These are phyloP conservation scores for Penicillium capsulatum DNA, from an alignment of 2,329 filamentous ascomycete species.

Conservation along the genomic window DNA sequence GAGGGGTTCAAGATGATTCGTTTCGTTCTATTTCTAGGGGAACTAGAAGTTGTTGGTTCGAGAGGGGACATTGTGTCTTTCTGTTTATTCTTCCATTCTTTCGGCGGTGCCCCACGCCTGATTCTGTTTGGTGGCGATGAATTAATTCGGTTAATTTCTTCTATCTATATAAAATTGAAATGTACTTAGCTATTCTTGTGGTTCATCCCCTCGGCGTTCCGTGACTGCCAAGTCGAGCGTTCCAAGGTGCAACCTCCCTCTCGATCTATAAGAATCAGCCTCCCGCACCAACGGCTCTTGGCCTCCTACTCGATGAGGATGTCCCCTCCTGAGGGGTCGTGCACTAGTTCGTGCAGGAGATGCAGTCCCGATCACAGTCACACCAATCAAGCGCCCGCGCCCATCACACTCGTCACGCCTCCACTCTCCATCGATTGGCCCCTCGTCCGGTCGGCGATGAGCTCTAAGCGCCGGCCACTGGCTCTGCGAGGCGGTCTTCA, in stretches of 20 bases:
- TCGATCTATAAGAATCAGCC: too few species aligned
- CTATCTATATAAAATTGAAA: too few species aligned
- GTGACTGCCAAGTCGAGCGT: too few species aligned
- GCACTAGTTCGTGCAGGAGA: slow-evolving; percentile 18
- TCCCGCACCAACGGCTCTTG: too few species aligned
- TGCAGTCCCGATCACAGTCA: slow-evolving; percentile 35
- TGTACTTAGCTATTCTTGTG: too few species aligned
- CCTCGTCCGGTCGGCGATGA: slow-evolving; percentile 11
- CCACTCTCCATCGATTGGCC: neutral
- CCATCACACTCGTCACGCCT: slow-evolving; percentile 21
- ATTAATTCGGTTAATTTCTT: too few species aligned
- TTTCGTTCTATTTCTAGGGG: neutral
- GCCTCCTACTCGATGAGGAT: too few species aligned
- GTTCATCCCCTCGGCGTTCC: too few species aligned
- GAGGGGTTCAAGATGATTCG: slow-evolving; percentile 1
- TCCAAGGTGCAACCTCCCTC: too few species aligned
- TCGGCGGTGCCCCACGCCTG: neutral
- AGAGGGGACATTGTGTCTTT: slow-evolving; percentile 1
- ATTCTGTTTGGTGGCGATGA: neutral
- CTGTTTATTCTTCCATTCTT: slow-evolving; percentile 4
- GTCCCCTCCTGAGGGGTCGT: too few species aligned
- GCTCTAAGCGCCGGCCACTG: slow-evolving; percentile 22
- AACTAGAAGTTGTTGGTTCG: slow-evolving; percentile 5
- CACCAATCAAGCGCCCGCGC: slow-evolving; percentile 24
- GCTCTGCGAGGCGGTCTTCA: slow-evolving; percentile 9